Evolutionary conservation across 306 rosid species (phyloP).

Genomic region (Vigna hirtella): DNA sequence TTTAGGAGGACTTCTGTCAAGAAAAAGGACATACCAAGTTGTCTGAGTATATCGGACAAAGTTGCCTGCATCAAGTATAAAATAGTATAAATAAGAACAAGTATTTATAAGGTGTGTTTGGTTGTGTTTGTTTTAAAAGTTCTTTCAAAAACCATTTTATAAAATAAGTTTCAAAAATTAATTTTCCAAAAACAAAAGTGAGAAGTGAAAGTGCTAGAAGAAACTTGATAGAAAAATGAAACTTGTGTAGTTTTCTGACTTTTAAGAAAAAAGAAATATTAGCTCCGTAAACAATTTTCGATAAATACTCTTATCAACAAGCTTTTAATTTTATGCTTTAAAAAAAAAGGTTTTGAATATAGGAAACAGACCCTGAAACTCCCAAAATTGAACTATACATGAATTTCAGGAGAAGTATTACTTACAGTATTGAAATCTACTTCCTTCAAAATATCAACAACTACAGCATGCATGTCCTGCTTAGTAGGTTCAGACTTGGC

Average conservation of each 20-base stretch:
- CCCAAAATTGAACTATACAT: constrained; percentile 18
- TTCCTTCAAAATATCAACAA: constrained; percentile 87
- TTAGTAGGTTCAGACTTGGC: constrained; percentile 78
- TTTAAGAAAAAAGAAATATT: neutral
- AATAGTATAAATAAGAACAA: constrained; percentile 19
- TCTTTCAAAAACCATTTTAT: neutral
- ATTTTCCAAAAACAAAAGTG: neutral
- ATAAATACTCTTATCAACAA: neutral
- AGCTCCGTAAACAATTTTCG: neutral
- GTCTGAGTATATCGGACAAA: constrained; percentile 91
- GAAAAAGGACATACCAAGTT: constrained; percentile 74
- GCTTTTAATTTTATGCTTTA: neutral
- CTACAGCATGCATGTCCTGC: constrained; percentile 85
- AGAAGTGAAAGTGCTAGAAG: neutral
- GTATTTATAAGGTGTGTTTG: neutral
- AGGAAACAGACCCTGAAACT: neutral
- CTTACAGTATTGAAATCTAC: constrained; percentile 75
- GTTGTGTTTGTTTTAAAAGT: neutral
- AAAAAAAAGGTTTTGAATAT: neutral
- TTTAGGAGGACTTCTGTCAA: neutral
- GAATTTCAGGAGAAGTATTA: constrained; percentile 8
- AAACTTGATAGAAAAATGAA: neutral
- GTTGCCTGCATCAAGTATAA: constrained; percentile 72
- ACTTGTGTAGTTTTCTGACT: neutral
- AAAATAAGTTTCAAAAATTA: neutral